A percentile compares a stretch with the other conserved stretches of the same genome.
phyloP scores from a whole-genome alignment of 116 monocot genomes.

The Posidonia oceanica region DNA sequence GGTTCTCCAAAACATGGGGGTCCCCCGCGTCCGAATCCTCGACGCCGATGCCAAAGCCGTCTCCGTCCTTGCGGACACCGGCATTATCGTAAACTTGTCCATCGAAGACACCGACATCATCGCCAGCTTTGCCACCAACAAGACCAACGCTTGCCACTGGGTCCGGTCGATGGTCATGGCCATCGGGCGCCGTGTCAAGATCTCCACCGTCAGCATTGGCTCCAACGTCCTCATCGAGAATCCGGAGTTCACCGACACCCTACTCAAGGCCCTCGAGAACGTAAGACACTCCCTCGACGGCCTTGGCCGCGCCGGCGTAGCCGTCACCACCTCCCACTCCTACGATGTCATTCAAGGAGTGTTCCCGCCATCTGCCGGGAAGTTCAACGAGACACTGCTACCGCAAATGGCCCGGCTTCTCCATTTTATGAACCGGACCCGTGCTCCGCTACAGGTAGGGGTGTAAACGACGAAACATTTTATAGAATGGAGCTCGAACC shows the following conservation, averaged over 20 bases:
- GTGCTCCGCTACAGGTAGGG: conserved; percentile 3
- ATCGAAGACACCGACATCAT: conserved; percentile 1
- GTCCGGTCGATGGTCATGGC: not conserved
- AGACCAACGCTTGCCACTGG: not conserved
- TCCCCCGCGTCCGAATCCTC: conserved; percentile 10
- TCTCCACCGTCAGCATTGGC: conserved; percentile 13
- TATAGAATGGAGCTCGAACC: too few relatives aligned
- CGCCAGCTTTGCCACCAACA: not conserved
- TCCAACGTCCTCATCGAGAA: not conserved
- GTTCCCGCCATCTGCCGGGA: conserved; percentile 13
- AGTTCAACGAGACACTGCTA: not conserved
- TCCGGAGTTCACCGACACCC: not conserved
- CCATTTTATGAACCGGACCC: not conserved
- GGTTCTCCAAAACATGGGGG: not conserved
- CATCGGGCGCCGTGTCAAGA: not conserved
- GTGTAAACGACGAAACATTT: not conserved
- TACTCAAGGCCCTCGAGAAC: conserved; percentile 10
- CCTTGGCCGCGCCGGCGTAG: not conserved
- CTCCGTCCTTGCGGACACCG: not conserved
- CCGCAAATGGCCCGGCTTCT: not conserved
- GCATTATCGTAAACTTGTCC: not conserved
- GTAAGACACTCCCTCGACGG: not conserved
- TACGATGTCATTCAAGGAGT: conserved; percentile 2
- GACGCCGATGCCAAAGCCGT: not conserved
- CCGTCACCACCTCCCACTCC: conserved; percentile 6